These are phyloP conservation scores for Pascua sp. DNA, from an alignment of 1,284 basidiomycete genomes.

Conservation along the genomic window DNA sequence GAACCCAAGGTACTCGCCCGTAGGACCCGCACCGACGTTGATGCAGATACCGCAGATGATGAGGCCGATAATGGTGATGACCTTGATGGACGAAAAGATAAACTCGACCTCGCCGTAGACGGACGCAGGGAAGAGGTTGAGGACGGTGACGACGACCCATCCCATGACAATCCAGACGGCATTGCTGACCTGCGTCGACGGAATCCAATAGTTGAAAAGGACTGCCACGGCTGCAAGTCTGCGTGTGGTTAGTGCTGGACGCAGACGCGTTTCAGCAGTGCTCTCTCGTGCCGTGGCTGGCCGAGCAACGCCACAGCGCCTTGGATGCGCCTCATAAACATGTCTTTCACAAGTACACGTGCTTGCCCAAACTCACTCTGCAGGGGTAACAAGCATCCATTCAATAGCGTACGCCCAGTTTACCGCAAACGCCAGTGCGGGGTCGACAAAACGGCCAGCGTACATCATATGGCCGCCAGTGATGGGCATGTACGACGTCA, in stretches of 20 bases:
- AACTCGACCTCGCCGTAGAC: constrained; percentile 48
- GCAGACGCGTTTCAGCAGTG: too few relatives aligned
- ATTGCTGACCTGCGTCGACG: constrained; percentile 17
- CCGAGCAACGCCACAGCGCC: too few relatives aligned
- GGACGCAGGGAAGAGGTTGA: constrained; percentile 4
- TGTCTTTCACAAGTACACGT: too few relatives aligned
- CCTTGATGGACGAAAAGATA: constrained; percentile 64
- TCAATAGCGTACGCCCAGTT: constrained; percentile 17
- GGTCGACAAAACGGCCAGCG: constrained; percentile 50
- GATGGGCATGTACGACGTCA: constrained; percentile 40
- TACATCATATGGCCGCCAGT: constrained; percentile 68
- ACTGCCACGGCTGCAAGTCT: constrained; percentile 21
- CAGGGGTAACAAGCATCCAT: neutral
- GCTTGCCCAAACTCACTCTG: neutral
- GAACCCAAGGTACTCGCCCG: constrained; percentile 46
- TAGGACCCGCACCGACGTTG: constrained; percentile 52
- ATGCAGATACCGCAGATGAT: constrained; percentile 62
- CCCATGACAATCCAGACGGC: constrained; percentile 45
- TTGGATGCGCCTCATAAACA: too few relatives aligned
- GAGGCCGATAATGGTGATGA: constrained; percentile 63
- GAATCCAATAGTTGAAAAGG: constrained; percentile 28
- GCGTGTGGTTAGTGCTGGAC: too few relatives aligned
- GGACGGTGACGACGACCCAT: constrained; percentile 62
- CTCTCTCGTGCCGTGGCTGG: too few relatives aligned
- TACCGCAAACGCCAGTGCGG: constrained; percentile 32